Evolutionary conservation across 2,329 filamentous ascomycete species (phyloP), one percentile per base, ranked within the genome.

Genomic region (Huntiella decipiens): DNA sequence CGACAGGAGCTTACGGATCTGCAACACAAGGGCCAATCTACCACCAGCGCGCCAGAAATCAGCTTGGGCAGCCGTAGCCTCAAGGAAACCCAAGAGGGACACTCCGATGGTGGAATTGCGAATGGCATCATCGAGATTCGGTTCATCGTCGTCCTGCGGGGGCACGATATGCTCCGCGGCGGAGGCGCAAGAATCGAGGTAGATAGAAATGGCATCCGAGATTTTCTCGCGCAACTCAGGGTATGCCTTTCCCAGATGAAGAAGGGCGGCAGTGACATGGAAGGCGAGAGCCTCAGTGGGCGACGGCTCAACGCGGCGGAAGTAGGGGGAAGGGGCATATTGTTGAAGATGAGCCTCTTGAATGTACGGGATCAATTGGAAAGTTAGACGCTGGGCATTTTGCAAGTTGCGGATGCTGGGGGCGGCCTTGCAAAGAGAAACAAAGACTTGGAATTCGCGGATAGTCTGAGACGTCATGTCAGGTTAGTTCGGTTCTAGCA

Each of bases 391-490:
- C 55, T 82, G 75, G 22, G 86, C 87, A 56, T 82, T 80, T 50
- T 83, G 74, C 37, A 66, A 61, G 39, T 75, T 77, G 44, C 77
- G 70, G 19, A 96, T 70, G 17, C 76, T 71, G 3, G 85, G 80
- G 3, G 87, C 84, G 45, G 88, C 84, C 63, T 87, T 88, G 67
- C 88, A 96, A 19, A 98, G 70, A 38, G 91, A 85, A 19, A 96
- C 65, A 19, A 98, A 71, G 45, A 93, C 82, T 60, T 98, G 88
- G 54, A 94, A 79, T 66, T 98, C 92, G 56, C 83, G 79, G 45
- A 87, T 76, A 45, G 79, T 83, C 85, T 92, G 58, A 16, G n/a
- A 17, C 16, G n/a, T 16, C 13, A 40, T 22, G 31, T 4, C 3
- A n/a, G 39, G 22, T 43, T 36, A 45, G 38, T 12, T 16, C n/a